phyloP scores from a whole-genome alignment of 106 monocot genomes.

The Dendrobium nobile region DNA sequence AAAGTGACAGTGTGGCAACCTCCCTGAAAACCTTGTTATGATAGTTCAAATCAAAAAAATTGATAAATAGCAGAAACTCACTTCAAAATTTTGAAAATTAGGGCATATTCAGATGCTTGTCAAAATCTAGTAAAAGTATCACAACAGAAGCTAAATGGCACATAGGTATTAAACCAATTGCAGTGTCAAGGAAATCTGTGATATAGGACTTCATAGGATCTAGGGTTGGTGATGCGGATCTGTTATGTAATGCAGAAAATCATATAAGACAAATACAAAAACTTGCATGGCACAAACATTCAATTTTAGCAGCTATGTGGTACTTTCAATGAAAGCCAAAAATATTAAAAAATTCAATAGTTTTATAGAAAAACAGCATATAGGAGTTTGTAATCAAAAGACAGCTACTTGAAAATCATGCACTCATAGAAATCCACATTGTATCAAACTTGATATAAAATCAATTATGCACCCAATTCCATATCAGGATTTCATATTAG shows the following conservation, averaged over 20 bases:
- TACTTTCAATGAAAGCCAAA: background rate
- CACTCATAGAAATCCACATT: background rate
- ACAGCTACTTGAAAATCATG: background rate
- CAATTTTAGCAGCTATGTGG: background rate
- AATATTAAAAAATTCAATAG: background rate
- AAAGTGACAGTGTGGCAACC: conserved; percentile 85
- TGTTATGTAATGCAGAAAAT: background rate
- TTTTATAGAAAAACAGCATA: no score
- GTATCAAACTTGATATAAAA: no score
- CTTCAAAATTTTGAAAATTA: conserved; percentile 3
- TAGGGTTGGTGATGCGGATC: background rate
- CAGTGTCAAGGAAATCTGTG: background rate
- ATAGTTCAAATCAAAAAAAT: conserved; percentile 13
- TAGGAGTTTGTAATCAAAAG: no score
- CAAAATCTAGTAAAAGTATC: background rate
- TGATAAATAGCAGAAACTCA: background rate
- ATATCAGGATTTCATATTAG: background rate
- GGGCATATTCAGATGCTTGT: background rate
- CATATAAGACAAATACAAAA: background rate
- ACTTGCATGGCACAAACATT: background rate
- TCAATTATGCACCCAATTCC: no score
- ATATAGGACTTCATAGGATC: background rate
- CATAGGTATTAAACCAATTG: background rate
- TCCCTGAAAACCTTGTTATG: conserved; percentile 71
- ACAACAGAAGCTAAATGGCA: background rate